Evolutionary conservation across 345 rosid species (phyloP), one percentile per base, ranked within the genome.

Genomic region (Odontarrhena argentea): DNA sequence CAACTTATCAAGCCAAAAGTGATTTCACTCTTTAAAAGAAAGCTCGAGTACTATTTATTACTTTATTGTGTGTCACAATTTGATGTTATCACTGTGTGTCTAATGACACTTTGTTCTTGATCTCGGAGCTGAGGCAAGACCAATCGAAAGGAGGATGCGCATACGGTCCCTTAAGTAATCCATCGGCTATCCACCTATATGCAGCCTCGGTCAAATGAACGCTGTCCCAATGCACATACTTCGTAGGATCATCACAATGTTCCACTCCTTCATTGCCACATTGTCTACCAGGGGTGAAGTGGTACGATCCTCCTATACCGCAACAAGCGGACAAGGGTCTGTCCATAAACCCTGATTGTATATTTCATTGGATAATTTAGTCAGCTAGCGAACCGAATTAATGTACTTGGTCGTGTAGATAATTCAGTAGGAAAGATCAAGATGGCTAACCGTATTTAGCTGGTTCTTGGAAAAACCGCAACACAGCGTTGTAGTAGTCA

Each of bases 171-270:
- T 74, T 22, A 11, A 68, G 69, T 46, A 74, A 14, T 3, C 65
- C 74, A 3, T 68, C 58, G n/a, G 74, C 55, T 9, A 74, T 63
- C 49, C 7, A 35, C 56, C 10, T 69, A 35, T 74, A 62, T 2
- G 74, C 74, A 56, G 70, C 65, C 54, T 74, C 78, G 1, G 78
- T 74, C 48, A 74, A 11, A 64, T 80, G 84, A n/a, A 80, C 0
- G 1, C 83, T 80, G 9, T 80, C 86, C 84, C 85, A 84, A 3
- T 60, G 69, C 32, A 78, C 68, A 55, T 60, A 70, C 32, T 63
- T 73, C 7, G 78, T 70, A 14, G 82, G 87, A 8, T 79, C 74
- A 18, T 54, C 30, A 34, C 88, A 77, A 30, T 4, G 11, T 4
- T 7, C 66, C 1, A 54, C 56, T 8, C 22, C 37, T 26, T 24